Base-by-base conservation (phyloP, 495 filamentous ascomycete species). In the Cercophora samala region DNA sequence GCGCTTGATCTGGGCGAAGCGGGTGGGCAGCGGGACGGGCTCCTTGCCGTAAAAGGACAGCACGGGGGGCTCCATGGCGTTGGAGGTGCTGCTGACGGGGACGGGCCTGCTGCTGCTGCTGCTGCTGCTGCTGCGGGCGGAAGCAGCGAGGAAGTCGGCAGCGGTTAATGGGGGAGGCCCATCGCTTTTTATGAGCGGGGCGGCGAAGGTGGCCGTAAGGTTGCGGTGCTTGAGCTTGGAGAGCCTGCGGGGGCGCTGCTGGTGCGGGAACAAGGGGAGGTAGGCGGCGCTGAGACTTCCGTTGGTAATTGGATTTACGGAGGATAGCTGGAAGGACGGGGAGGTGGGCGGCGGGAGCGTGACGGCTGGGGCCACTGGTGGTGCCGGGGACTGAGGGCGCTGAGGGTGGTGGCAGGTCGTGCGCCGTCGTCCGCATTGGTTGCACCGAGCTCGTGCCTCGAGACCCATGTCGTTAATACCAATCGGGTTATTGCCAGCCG, bases 1-100 rank as follows among this genome's bases (percentile, higher is more conserved):
- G 29, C 76, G 76, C 74, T 97, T 97, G 25, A 96, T 79, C 54
- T 88, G 82, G 37, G 87, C 88, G 70, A 94, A 97, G n/a, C 93
- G 86, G 54, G 85, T 77, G 5, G 91, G 89, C 4, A 97, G 81
- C n/a, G 91, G 90, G 58, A 88, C 81, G 11, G 90, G 87, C 67
- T 89, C 81, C 29, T 86, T 85, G 68, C 92, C 91, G 60, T 68
- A 91, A 85, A 77, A 97, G 85, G 69, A 93, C 83, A 78, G 87
- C 85, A 68, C 91, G 86, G 74, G 96, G 87, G 79, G 95, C 86
- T 72, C 93, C 93, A 81, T 84, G 74, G 70, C 77, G 56, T 58
- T 62, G 25, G 67, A 60, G n/a, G 22, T 23, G 15, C 64, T 65
- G 42, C 64, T 54, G 21, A 23, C 21, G 58, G 65, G 21, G 66